Percentiles rank a stretch among this genome's conserved stretches.
Conservation (phyloP, 1,139 yeast species). For the Spathaspora sp. region DNA sequence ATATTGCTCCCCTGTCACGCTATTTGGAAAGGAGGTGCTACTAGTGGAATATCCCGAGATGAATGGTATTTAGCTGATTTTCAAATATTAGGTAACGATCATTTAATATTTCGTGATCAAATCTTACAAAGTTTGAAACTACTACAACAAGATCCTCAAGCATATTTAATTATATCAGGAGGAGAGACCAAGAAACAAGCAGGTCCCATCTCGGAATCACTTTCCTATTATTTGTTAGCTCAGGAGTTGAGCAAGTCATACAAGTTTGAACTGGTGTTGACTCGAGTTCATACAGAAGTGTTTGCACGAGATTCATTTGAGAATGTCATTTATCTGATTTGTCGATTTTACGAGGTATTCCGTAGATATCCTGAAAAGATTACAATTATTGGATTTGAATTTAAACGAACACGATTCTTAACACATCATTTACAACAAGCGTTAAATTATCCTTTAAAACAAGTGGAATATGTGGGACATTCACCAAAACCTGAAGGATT, state of each 20-base stretch:
- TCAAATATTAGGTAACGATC: slow-evolving; percentile 69
- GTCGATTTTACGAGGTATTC: slow-evolving; percentile 52
- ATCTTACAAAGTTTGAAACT: slow-evolving; percentile 38
- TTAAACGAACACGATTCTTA: slow-evolving; percentile 61
- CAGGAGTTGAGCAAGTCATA: slow-evolving; percentile 12
- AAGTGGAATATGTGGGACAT: slow-evolving; percentile 55
- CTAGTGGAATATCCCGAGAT: slow-evolving; percentile 35
- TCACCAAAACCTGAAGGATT: slow-evolving; percentile 52
- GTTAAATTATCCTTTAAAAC: slow-evolving; percentile 33
- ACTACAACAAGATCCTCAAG: slow-evolving; percentile 26
- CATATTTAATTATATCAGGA: slow-evolving; percentile 60
- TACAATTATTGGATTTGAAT: slow-evolving; percentile 71
- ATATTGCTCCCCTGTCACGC: slow-evolving; percentile 71
- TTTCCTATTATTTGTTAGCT: slow-evolving; percentile 50
- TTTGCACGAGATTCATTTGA: slow-evolving; percentile 83
- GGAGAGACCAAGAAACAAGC: slow-evolving; percentile 64
- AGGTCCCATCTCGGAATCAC: slow-evolving; percentile 61
- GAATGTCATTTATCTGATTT: slow-evolving; percentile 64
- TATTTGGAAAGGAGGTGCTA: slow-evolving; percentile 49
- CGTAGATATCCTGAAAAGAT: slow-evolving; percentile 50
- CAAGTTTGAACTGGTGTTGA: slow-evolving; percentile 11
- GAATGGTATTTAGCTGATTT: slow-evolving; percentile 70
- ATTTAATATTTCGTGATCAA: slow-evolving; percentile 66
- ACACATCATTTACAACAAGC: slow-evolving; percentile 53
- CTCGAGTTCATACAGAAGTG: slow-evolving; percentile 53